Base-by-base conservation (phyloP, 805 yeast genomes). In the Yarrowia yakushimensis region DNA sequence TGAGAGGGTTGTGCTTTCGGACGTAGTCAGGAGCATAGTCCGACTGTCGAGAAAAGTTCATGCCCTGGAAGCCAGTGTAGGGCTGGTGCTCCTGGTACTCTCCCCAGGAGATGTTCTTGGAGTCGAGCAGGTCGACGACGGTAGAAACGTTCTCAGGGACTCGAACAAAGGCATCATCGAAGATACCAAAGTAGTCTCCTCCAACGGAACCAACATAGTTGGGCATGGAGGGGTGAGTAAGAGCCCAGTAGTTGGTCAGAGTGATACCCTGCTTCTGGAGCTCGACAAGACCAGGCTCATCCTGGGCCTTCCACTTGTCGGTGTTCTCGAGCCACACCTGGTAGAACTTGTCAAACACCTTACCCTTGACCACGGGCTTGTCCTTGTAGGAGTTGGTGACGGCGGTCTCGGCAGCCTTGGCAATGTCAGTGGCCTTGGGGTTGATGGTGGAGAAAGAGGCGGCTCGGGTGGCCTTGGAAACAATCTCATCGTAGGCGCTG, bases 141-240 rank as follows among this genome's bases (percentile, higher is more conserved):
- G 78, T 74, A 45, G 83, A 80, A 31, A 81, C 77, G 69, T 81
- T 80, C 25, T 67, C 37, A 62, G 84, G 84, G 55, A 81, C 67
- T n/a, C 72, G 63, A 65, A 77, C 74, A 71, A 79, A 81, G 65
- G 75, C 73, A 69, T 81, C 84, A 64, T 75, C 76, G 63, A 72
- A 75, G 62, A 81, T 75, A 30, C 82, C 80, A 65, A 80, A 80
- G 71, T 81, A 78, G 71, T 79, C 83, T 67, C 85, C 85, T 63
- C 77, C 79, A 62, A 76, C 81, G 60, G 82, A 70, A 39, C 80
- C 81, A 61, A 81, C 68, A 69, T 80, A 80, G 73, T 81, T 81
- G 66, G 84, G 83, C 76, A 81, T 81, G 10, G 84, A 80, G 62
- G 84, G 83, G 68, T 79, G 82, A 61, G 82, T 78, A 23, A 80